Evolutionary conservation across 805 yeast species (phyloP), one percentile per base, ranked within the genome.

Genomic region (Spathaspora gorwiae): DNA sequence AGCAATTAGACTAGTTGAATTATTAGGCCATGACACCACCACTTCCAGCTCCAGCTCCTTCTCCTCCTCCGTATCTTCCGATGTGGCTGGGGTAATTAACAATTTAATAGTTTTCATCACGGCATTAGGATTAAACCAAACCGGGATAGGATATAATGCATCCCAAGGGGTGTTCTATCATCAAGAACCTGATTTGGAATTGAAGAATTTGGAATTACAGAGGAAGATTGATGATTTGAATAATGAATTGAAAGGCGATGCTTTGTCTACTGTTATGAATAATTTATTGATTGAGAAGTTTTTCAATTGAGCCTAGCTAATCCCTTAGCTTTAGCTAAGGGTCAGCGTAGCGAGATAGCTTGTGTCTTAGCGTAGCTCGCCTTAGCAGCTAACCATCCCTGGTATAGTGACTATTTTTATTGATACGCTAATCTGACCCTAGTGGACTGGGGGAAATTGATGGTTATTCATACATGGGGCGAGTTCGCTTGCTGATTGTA

Each of bases 81-180:
- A 26, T 24, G 29, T 50, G 45, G 14, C 35, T 4, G 26, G 39
- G 2, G 50, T 60, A 7, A 51, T 59, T 12, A 45, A 60, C 31
- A 50, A 52, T 10, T 48, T 66, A 26, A 45, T 68, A n/a, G 39
- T 48, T 13, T 47, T 65, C 14, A 50, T 63, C 6, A 47, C 65
- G 0, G 56, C 57, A 11, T 48, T 68, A 29, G 53, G 54, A 9
- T 51, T 68, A 35, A 68, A 67, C 8, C 59, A 60, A 35, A 32
- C 43, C 15, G 63, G 64, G 6, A 50, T 66, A 8, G 62, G 62
- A 5, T 68, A 60, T 45, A 48, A 57, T 37, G 54, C 49, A n/a
- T 46, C 50, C 6, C 49, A 52, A 6, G 68, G 62, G 24, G 39
- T 50, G 7, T 68, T 63, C 47, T 53, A 49, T 46, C 62, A 64